phyloP scores from a whole-genome alignment of 306 rosid species.

The Vigna radiata region DNA sequence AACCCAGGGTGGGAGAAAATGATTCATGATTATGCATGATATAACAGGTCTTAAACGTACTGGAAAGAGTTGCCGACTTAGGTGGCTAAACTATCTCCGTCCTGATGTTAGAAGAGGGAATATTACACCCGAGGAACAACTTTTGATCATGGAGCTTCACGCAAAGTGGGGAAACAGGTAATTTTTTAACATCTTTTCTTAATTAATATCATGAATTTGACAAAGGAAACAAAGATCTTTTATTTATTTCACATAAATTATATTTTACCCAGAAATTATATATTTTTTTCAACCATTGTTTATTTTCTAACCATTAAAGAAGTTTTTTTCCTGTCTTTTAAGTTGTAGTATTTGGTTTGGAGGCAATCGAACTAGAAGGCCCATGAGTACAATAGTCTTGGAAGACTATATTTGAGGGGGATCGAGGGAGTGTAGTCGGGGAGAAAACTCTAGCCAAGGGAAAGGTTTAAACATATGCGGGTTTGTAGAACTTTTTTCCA shows the following conservation, averaged over 20 bases:
- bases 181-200: neutral
- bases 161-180: conserved; percentile 99
- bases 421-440: conserved; percentile 21
- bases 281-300: neutral
- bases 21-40: neutral
- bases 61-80: conserved; percentile 94
- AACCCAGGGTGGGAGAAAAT: conserved; percentile 13
- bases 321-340: conserved; percentile 20
- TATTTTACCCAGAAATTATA: neutral
- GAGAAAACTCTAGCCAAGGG: conserved; percentile 45
- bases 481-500: conserved; percentile 41
- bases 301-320: conserved; percentile 31
- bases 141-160: conserved; percentile 95
- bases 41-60: conserved; percentile 86
- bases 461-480: conserved; percentile 45
- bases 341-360: conserved; percentile 40
- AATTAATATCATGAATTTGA: neutral
- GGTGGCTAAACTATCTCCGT: conserved; percentile 98
- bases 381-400: conserved; percentile 30
- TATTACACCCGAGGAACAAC: conserved; percentile 92
- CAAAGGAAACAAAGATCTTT: neutral
- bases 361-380: conserved; percentile 27
- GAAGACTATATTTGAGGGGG: conserved; percentile 35
- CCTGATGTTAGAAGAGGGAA: conserved; percentile 97
- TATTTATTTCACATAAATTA: neutral